Evolutionary conservation across 2,329 filamentous ascomycete species (phyloP), one percentile per base, ranked within the genome.

Genomic region (Dactylonectria macrodidyma): DNA sequence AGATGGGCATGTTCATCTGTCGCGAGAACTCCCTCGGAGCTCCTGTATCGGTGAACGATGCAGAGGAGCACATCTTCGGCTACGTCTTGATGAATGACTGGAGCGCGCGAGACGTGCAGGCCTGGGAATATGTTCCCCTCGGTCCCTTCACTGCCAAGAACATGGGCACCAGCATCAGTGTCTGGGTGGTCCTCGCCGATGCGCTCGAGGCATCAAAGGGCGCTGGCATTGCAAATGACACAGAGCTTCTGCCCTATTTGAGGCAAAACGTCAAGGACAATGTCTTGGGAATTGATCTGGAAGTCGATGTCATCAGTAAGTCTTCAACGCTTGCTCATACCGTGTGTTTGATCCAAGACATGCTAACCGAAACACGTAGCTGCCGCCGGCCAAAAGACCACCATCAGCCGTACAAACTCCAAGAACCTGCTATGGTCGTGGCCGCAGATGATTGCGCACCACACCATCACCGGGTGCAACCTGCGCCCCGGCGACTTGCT

Each of bases 381-480:
- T 3, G 68, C 76, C 38, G 67, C 70, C 10, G 80, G 79, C 4
- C 71, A 77, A 52, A 80, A 76, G 52, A 79, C 74, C 2, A 74
- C 77, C n/a, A 75, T 83, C 12, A 77, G 72, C 16, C 75, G 72
- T 50, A 81, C 81, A 6, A 82, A 76, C 56, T 78, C 80, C 1
- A 78, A 72, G 22, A 80, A 85, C 58, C 84, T 96, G 1, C 85
- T 95, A 1, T 96, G 90, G 86, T 95, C 93, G 0, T 96, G 94
- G 83, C 88, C 92, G 1, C 94, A 96, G 78, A 95, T 95, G 93
- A 84, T 96, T 38, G 88, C 93, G 0, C 93, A 96, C 80, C 93
- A 96, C 79, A 91, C 92, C 3, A 88, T 94, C 65, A 92, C 90
- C 0, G 93, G 93, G 7, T 96, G 93, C 79, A 90, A 91, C 8